A percentile compares a stretch with the other conserved stretches of the same genome.
phyloP scores from a whole-genome alignment of 345 rosid genomes.

The Brassica incana region DNA sequence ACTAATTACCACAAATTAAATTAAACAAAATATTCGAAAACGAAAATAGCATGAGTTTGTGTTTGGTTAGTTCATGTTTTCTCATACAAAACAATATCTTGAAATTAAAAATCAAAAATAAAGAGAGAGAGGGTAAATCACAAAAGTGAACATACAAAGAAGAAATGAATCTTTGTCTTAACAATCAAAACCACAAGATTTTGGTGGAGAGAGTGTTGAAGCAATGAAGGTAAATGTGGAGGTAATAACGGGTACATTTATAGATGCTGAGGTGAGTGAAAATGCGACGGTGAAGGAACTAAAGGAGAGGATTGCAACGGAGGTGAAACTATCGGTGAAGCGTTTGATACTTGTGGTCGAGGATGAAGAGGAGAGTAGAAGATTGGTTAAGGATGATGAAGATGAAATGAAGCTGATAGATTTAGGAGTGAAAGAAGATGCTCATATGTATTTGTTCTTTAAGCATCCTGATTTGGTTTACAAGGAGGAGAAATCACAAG shows the following conservation, averaged over 20 bases:
- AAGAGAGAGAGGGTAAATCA: not conserved
- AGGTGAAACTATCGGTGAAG: slow-evolving; percentile 48
- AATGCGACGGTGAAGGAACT: slow-evolving; percentile 57
- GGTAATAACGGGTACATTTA: slow-evolving; percentile 62
- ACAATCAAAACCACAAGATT: slow-evolving; percentile 8
- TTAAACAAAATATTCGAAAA: slow-evolving; percentile 3
- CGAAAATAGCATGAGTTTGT: slow-evolving; percentile 29
- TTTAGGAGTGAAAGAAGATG: slow-evolving; percentile 54
- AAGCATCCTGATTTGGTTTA: slow-evolving; percentile 34
- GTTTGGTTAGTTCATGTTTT: slow-evolving; percentile 35
- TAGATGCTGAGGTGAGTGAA: slow-evolving; percentile 48
- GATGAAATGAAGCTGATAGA: slow-evolving; percentile 47
- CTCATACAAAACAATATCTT: slow-evolving; percentile 22
- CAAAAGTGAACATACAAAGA: not conserved
- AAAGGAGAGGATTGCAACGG: slow-evolving; percentile 53
- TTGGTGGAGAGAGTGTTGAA: slow-evolving; percentile 12
- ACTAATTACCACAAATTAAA: slow-evolving; percentile 13
- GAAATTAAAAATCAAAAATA: not conserved
- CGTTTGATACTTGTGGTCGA: slow-evolving; percentile 55
- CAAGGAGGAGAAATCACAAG: slow-evolving; percentile 18
- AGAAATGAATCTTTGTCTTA: not conserved
- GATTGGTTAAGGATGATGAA: slow-evolving; percentile 29
- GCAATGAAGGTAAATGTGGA: slow-evolving; percentile 70
- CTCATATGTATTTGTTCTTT: slow-evolving; percentile 68
- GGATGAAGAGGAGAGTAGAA: slow-evolving; percentile 11